Conservation (phyloP, 2,329 filamentous ascomycete species). For the Scopulariopsis brevicaulis region DNA sequence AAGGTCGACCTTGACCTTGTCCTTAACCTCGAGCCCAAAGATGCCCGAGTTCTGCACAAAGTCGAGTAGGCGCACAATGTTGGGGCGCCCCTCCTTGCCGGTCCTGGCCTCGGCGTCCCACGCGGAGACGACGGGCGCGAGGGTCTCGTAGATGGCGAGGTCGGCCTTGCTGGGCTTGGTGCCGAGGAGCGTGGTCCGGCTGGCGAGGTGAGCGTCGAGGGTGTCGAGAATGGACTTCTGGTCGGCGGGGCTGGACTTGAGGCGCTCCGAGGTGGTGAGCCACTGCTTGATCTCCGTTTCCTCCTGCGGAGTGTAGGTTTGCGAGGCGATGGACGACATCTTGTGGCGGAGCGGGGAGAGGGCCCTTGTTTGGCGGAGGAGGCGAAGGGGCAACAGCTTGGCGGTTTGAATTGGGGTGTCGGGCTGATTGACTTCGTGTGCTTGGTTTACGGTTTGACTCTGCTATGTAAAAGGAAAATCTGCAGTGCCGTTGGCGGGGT, state of each 20-base stretch:
- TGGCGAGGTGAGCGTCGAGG: constrained; percentile 79
- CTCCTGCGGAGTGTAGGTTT: constrained; percentile 67
- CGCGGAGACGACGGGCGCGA: constrained; percentile 63
- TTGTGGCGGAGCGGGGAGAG: constrained; percentile 25
- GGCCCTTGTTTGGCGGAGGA: constrained; percentile 22
- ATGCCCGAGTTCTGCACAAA: constrained; percentile 87
- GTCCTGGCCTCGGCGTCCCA: constrained; percentile 84
- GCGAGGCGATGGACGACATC: constrained; percentile 55
- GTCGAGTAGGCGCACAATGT: constrained; percentile 85
- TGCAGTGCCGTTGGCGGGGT: neutral
- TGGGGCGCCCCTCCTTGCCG: constrained; percentile 76
- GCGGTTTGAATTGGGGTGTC: constrained; percentile 1
- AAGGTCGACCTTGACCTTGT: constrained; percentile 70
- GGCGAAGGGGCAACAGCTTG: constrained; percentile 35
- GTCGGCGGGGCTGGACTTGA: constrained; percentile 38
- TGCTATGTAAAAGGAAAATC: neutral
- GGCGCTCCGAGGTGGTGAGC: constrained; percentile 65
- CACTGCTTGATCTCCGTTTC: constrained; percentile 83
- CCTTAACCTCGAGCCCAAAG: constrained; percentile 60
- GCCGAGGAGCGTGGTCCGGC: constrained; percentile 80
- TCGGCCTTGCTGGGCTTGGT: constrained; percentile 84
- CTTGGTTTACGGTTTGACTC: neutral
- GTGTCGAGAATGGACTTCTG: constrained; percentile 61
- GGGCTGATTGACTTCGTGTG: neutral
- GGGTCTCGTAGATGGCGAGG: constrained; percentile 67